Evolutionary conservation across 495 filamentous ascomycete species (phyloP).

Genomic region (Neurospora sublineolata): DNA sequence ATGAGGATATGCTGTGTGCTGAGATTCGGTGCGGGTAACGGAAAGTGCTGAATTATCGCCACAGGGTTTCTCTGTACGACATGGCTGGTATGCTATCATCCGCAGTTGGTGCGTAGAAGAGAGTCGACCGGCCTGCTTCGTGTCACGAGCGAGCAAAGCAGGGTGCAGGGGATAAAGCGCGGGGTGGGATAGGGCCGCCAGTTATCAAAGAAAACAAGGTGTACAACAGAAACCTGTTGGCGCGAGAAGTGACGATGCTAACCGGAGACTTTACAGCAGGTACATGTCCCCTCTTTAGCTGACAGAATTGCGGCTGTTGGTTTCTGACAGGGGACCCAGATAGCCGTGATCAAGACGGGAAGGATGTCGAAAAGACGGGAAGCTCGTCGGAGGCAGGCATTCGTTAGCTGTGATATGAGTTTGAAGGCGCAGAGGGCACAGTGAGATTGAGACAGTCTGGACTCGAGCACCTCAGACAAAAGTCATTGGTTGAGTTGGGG

Average conservation of each 20-base stretch:
- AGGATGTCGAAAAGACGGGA: constrained; percentile 10
- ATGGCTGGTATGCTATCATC: constrained; percentile 7
- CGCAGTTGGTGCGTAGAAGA: background rate
- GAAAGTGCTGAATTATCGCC: constrained; percentile 17
- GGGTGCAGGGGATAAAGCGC: background rate
- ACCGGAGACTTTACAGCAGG: background rate
- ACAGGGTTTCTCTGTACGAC: constrained; percentile 13
- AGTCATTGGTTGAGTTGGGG: background rate
- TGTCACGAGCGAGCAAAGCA: constrained; percentile 2
- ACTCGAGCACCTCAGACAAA: background rate
- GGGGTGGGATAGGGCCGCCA: background rate
- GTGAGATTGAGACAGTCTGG: constrained; percentile 1
- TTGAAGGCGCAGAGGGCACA: constrained; percentile 4
- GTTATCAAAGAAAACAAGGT: background rate
- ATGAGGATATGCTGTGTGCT: background rate
- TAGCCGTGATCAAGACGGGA: background rate
- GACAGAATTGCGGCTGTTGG: background rate
- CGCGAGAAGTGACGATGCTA: background rate
- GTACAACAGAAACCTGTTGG: background rate
- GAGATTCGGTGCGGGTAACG: constrained; percentile 9
- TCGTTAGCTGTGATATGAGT: background rate
- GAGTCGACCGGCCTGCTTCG: background rate
- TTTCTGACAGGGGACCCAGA: background rate
- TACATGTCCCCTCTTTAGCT: background rate
- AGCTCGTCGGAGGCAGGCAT: background rate